Evolutionary conservation across 305 asterid species (phyloP).

Genomic region (Ajuga reptans): DNA sequence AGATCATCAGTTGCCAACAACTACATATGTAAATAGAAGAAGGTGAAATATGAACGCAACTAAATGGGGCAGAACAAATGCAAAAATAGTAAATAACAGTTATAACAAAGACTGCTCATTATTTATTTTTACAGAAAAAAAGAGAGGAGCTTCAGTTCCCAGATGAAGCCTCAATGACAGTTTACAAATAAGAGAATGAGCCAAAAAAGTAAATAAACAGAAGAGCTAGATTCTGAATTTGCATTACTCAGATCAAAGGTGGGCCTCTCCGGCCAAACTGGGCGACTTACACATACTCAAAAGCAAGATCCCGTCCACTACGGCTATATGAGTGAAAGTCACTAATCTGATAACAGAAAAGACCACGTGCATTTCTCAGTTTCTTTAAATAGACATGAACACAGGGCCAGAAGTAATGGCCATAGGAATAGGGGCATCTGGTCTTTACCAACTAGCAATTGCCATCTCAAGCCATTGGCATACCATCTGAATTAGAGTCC

Average conservation of each 20-base stretch:
- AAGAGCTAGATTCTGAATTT: neutral
- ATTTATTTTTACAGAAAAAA: neutral
- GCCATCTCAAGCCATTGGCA: too few species aligned
- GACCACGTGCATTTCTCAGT: neutral
- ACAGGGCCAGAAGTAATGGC: too few species aligned
- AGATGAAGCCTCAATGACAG: constrained; percentile 6
- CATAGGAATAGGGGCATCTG: too few species aligned
- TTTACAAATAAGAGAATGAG: neutral
- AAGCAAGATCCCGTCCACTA: neutral
- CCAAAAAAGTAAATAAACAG: neutral
- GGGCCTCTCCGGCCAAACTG: constrained; percentile 6
- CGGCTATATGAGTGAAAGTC: neutral
- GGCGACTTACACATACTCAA: constrained; percentile 5
- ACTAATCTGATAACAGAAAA: neutral
- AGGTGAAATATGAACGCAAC: constrained; percentile 9
- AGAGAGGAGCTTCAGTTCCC: neutral
- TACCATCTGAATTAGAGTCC: too few species aligned
- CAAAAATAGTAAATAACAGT: neutral
- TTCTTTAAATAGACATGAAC: too few species aligned
- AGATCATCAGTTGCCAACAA: constrained; percentile 13
- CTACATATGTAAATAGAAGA: constrained; percentile 5
- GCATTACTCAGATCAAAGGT: constrained; percentile 1
- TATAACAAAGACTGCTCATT: neutral
- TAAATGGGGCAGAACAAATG: constrained; percentile 14
- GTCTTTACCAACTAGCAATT: too few species aligned